Conservation (phyloP, 441 rosid genomes). For the Bocquillonia castaneifolia region DNA sequence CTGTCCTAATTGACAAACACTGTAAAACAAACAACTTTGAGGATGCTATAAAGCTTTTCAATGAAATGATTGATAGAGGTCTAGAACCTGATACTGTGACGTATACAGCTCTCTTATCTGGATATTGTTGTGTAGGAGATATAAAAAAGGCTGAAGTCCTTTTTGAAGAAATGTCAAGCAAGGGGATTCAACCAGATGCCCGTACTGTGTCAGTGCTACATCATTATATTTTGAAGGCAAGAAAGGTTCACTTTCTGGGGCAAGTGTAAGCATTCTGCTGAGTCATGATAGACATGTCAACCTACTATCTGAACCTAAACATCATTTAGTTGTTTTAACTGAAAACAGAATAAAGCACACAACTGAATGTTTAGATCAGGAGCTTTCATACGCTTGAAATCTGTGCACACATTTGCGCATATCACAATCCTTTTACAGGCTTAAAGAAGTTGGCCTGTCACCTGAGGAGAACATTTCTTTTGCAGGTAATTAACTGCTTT, state of each 20-base stretch:
- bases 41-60: constrained; percentile 27
- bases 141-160: constrained; percentile 36
- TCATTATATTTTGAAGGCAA: constrained; percentile 11
- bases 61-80: constrained; percentile 49
- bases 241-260: neutral
- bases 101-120: constrained; percentile 51
- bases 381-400: neutral
- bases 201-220: constrained; percentile 12
- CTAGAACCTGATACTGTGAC: constrained; percentile 56
- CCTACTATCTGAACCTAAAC: neutral
- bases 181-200: constrained; percentile 32
- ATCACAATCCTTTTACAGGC: neutral
- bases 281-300: neutral
- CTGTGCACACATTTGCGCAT: neutral
- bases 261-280: neutral
- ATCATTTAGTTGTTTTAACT: neutral
- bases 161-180: constrained; percentile 31
- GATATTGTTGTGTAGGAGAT: constrained; percentile 38
- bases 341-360: neutral
- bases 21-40: constrained; percentile 13
- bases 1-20: constrained; percentile 28
- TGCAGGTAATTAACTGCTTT: constrained; percentile 1
- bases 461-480: neutral
- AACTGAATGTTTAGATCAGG: neutral
- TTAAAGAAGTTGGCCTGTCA: neutral